Conservation (phyloP, 1,284 basidiomycete species). For the Moesziomyces sp. region DNA sequence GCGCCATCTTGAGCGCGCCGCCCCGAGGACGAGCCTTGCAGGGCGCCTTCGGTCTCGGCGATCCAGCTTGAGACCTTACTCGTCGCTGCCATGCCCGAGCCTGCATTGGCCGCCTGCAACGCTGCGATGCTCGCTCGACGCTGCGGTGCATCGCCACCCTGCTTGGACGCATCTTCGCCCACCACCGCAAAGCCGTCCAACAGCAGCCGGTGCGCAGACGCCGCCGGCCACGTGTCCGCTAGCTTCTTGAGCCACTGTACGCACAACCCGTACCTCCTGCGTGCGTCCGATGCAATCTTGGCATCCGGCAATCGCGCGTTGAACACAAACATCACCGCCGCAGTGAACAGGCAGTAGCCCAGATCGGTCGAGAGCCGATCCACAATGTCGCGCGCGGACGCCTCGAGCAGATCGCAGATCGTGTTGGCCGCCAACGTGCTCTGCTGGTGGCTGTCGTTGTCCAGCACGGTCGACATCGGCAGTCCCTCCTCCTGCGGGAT, state of each 20-base stretch:
- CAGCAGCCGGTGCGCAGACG: conserved; percentile 56
- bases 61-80: conserved; percentile 44
- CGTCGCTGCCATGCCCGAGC: conserved; percentile 6
- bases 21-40: conserved; percentile 6
- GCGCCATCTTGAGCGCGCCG: background rate
- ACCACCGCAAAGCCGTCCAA: conserved; percentile 60
- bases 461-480: conserved; percentile 45
- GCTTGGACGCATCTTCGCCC: conserved; percentile 47
- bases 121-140: conserved; percentile 27
- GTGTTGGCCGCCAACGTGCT: conserved; percentile 54
- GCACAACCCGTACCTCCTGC: conserved; percentile 51
- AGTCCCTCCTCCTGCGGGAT: conserved; percentile 60
- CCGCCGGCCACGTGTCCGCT: conserved; percentile 59
- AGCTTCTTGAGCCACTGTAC: conserved; percentile 57
- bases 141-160: conserved; percentile 7
- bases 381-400: conserved; percentile 46
- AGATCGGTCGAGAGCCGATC: conserved; percentile 57
- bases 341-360: conserved; percentile 62
- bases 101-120: conserved; percentile 15
- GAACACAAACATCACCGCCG: conserved; percentile 60
- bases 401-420: conserved; percentile 56
- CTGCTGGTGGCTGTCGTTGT: conserved; percentile 47
- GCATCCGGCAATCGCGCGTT: conserved; percentile 53
- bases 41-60: conserved; percentile 38
- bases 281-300: conserved; percentile 38